Conservation (phyloP, 139 green algal genomes). For the Chlamydomonas asymmetrica region DNA sequence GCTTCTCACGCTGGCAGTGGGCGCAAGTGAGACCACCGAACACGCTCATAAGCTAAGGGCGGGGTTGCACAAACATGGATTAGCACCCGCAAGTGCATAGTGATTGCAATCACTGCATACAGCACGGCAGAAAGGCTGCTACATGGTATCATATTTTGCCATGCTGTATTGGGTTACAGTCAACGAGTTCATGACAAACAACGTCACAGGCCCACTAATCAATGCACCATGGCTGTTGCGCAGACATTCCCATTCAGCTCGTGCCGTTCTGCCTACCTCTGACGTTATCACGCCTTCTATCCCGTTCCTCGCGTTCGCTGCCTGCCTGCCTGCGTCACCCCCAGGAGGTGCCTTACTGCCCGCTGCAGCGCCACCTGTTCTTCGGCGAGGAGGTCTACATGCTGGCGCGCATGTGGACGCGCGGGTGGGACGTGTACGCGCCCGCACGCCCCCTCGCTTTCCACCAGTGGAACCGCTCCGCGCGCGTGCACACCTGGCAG, state of each 20-base stretch:
- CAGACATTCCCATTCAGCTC: not conserved
- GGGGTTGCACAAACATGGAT: no score
- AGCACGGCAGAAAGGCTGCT: no score
- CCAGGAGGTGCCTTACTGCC: slow-evolving; percentile 41
- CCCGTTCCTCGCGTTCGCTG: slow-evolving; percentile 15
- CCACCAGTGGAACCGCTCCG: slow-evolving; percentile 65
- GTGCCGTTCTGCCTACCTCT: not conserved
- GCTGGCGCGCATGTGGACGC: slow-evolving; percentile 63
- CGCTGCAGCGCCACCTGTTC: slow-evolving; percentile 71
- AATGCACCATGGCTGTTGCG: not conserved
- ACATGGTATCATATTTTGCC: no score
- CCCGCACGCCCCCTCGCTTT: slow-evolving; percentile 51
- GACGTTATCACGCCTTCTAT: not conserved
- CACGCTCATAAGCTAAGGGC: no score
- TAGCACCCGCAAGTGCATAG: no score
- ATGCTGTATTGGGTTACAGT: not conserved
- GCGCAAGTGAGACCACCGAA: slow-evolving; percentile 9
- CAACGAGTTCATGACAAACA: not conserved
- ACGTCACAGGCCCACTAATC: not conserved
- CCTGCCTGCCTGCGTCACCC: not conserved
- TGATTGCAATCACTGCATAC: no score
- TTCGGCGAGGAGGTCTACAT: slow-evolving; percentile 75
- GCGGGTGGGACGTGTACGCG: slow-evolving; percentile 64
- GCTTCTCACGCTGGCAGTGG: slow-evolving; percentile 51
- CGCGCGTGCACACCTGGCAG: slow-evolving; percentile 38